phyloP scores from a whole-genome alignment of 805 yeast genomes.

The Starmerella lactis-condensi region DNA sequence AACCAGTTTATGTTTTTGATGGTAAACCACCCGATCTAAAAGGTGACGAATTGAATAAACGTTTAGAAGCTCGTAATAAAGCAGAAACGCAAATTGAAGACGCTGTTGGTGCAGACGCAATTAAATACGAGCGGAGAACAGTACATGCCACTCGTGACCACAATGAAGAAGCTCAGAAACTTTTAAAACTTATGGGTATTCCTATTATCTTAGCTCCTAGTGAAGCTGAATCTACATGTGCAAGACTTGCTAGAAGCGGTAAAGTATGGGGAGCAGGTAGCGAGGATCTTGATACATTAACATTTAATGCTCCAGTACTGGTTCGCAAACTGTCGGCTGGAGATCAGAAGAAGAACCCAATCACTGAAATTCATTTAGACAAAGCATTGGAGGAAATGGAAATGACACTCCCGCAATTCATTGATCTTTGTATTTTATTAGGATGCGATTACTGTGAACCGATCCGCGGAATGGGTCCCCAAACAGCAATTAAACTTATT shows the following conservation, averaged over 20 bases:
- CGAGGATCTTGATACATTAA: constrained; percentile 96
- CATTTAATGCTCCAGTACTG: constrained; percentile 70
- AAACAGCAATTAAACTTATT: constrained; percentile 74
- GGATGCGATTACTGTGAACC: constrained; percentile 98
- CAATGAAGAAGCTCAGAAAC: constrained; percentile 76
- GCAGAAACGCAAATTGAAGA: constrained; percentile 61
- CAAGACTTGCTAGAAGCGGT: constrained; percentile 71
- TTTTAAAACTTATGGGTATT: constrained; percentile 79
- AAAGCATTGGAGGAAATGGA: constrained; percentile 60
- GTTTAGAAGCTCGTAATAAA: constrained; percentile 62
- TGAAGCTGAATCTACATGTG: constrained; percentile 98
- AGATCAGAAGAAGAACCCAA: constrained; percentile 82
- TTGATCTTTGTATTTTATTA: constrained; percentile 77
- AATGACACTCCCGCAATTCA: constrained; percentile 53
- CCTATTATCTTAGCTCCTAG: constrained; percentile 90
- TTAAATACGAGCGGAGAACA: constrained; percentile 64
- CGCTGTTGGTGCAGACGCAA: constrained; percentile 54
- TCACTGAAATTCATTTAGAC: constrained; percentile 57
- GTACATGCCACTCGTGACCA: constrained; percentile 80
- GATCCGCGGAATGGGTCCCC: constrained; percentile 89
- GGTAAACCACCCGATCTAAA: constrained; percentile 93
- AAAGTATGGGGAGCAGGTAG: constrained; percentile 94
- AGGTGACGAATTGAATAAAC: constrained; percentile 79
- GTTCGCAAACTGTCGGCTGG: constrained; percentile 83
- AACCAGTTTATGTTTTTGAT: constrained; percentile 92